These are phyloP conservation scores for Solanum pinnatisectum DNA, from an alignment of 257 asterid species.

Conservation along the genomic window DNA sequence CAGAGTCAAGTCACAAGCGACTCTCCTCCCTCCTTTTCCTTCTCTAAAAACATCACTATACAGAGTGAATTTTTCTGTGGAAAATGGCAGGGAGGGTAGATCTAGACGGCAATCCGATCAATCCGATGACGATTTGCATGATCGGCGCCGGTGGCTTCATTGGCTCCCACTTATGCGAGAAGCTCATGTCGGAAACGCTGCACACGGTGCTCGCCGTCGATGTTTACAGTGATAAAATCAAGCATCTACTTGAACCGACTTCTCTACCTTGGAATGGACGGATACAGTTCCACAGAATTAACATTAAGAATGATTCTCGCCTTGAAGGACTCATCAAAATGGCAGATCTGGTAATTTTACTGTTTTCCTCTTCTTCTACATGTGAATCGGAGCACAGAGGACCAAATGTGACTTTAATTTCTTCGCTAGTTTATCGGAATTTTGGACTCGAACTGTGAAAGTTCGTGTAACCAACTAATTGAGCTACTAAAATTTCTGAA, in stretches of 20 bases:
- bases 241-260: conserved; percentile 67
- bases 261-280: conserved; percentile 51
- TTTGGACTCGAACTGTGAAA: no score
- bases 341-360: conserved; percentile 23
- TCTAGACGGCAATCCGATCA: conserved; percentile 79
- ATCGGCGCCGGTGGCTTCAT: conserved; percentile 99
- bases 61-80: background rate
- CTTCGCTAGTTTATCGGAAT: no score
- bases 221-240: conserved; percentile 83
- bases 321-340: conserved; percentile 27
- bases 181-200: conserved; percentile 64
- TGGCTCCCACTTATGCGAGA: conserved; percentile 93
- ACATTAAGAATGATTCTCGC: conserved; percentile 25
- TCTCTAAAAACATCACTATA: background rate
- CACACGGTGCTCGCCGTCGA: conserved; percentile 90
- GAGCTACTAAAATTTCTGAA: background rate
- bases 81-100: conserved; percentile 73
- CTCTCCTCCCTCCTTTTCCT: background rate
- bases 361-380: background rate
- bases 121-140: conserved; percentile 78
- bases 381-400: background rate
- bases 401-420: background rate
- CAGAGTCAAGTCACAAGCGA: background rate
- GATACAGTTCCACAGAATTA: conserved; percentile 41
- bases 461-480: background rate